Percentiles rank a stretch among this genome's conserved stretches.
Evolutionary conservation across 345 rosid species (phyloP).

Genomic region (Gossypioides kirkii): DNA sequence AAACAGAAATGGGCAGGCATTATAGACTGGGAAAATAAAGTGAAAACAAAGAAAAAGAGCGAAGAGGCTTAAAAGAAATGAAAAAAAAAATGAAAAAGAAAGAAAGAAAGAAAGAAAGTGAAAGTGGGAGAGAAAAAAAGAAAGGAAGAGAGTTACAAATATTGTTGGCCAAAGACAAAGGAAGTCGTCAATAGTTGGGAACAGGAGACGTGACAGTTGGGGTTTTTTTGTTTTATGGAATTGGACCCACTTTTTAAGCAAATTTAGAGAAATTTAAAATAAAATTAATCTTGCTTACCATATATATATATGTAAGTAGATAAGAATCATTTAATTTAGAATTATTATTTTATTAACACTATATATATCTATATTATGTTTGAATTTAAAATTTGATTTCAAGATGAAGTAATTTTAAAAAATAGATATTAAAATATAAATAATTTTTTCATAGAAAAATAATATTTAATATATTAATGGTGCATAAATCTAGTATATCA

Average conservation of each 20-base stretch:
- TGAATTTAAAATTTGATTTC: too few species aligned
- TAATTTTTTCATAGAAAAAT: too few species aligned
- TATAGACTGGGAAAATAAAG: slow-evolving; percentile 27
- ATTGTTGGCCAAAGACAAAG: slow-evolving; percentile 11
- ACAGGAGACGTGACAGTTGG: slow-evolving; percentile 37
- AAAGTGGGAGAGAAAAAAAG: slow-evolving; percentile 10
- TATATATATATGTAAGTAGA: too few species aligned
- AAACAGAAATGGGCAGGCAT: slow-evolving; percentile 32
- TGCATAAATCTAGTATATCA: fast-evolving
- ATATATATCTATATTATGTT: too few species aligned
- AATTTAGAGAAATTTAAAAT: background rate
- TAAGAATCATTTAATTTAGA: too few species aligned
- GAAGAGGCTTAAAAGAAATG: background rate
- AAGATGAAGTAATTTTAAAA: too few species aligned
- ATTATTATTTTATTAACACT: too few species aligned
- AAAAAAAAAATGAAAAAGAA: slow-evolving; percentile 3
- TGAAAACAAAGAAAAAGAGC: background rate
- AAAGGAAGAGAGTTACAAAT: slow-evolving; percentile 13
- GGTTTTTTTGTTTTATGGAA: slow-evolving; percentile 24
- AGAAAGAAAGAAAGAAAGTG: slow-evolving; percentile 27
- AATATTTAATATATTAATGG: too few species aligned
- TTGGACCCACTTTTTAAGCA: slow-evolving; percentile 14
- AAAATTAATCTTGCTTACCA: background rate
- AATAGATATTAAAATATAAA: too few species aligned
- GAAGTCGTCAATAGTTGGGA: slow-evolving; percentile 3